Evolutionary conservation across 768 basidiomycete genomes (phyloP).

Genomic region (Gloeopeniophorella convolvens): DNA sequence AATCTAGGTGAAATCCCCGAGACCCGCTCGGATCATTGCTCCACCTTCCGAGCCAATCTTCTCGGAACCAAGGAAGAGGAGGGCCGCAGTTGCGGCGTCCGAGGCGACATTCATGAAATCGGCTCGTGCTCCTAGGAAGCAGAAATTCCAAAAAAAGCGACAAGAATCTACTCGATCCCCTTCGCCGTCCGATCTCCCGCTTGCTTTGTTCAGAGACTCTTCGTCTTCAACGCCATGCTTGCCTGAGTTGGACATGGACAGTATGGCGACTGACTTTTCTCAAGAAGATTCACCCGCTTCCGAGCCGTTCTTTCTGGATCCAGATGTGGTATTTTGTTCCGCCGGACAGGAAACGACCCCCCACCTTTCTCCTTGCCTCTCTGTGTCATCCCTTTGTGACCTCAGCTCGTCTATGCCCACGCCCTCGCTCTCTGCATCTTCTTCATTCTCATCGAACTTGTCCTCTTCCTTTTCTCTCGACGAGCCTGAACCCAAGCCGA

Average conservation of each 20-base stretch:
- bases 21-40: constrained; percentile 6
- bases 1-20: not conserved
- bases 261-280: not conserved
- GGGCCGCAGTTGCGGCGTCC: constrained; percentile 13
- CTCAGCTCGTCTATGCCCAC: constrained; percentile 8
- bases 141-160: constrained; percentile 2
- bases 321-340: constrained; percentile 1
- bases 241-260: constrained; percentile 1
- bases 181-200: not conserved
- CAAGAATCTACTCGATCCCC: not conserved
- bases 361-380: constrained; percentile 4
- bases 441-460: constrained; percentile 8
- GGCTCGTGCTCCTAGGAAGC: constrained; percentile 6
- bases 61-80: constrained; percentile 13
- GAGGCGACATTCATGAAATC: constrained; percentile 3
- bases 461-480: constrained; percentile 9
- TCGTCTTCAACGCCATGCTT: not conserved
- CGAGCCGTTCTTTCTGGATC: not conserved
- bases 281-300: not conserved
- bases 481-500: constrained; percentile 5
- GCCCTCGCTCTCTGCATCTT: constrained; percentile 3
- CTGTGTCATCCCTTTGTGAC: constrained; percentile 22
- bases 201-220: too few relatives aligned
- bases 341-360: not conserved
- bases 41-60: not conserved